Evolutionary conservation across 148 eudicot species (phyloP).

Genomic region (Vaccinium corymbosum): DNA sequence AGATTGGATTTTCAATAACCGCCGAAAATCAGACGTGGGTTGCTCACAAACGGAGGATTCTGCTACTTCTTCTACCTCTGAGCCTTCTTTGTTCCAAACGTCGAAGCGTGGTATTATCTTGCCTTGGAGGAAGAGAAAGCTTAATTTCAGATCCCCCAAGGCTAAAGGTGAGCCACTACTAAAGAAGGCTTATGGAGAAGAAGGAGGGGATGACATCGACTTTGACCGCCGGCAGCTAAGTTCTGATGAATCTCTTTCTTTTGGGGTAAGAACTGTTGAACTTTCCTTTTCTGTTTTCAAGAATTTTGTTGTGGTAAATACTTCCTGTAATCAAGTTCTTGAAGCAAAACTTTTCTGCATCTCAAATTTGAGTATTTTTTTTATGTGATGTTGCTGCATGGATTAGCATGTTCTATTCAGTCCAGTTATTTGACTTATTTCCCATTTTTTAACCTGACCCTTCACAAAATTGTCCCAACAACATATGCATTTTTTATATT

Average conservation of each 20-base stretch:
- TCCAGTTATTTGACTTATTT: neutral
- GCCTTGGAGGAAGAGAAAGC: conserved; percentile 92
- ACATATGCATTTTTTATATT: neutral
- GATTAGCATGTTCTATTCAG: neutral
- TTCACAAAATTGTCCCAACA: neutral
- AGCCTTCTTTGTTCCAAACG: conserved; percentile 41
- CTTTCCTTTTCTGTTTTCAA: neutral
- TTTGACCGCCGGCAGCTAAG: conserved; percentile 87
- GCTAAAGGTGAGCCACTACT: conserved; percentile 81
- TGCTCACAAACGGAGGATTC: conserved; percentile 56
- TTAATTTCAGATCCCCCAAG: conserved; percentile 73
- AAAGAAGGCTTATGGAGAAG: conserved; percentile 82
- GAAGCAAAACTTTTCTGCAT: neutral
- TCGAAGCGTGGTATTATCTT: conserved; percentile 74
- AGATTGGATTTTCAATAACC: conserved; percentile 76
- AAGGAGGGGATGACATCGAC: conserved; percentile 93
- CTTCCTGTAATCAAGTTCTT: neutral
- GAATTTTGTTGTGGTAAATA: neutral
- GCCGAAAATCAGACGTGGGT: conserved; percentile 75
- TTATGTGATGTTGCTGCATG: neutral
- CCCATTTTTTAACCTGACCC: neutral
- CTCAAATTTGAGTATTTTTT: neutral
- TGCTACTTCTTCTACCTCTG: conserved; percentile 30
- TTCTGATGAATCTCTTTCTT: conserved; percentile 70
- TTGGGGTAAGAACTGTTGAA: conserved; percentile 51